These are phyloP conservation scores for Pseudonitzschia delicatissima DNA, from an alignment of 108 stramenopile species.

Conservation along the genomic window DNA sequence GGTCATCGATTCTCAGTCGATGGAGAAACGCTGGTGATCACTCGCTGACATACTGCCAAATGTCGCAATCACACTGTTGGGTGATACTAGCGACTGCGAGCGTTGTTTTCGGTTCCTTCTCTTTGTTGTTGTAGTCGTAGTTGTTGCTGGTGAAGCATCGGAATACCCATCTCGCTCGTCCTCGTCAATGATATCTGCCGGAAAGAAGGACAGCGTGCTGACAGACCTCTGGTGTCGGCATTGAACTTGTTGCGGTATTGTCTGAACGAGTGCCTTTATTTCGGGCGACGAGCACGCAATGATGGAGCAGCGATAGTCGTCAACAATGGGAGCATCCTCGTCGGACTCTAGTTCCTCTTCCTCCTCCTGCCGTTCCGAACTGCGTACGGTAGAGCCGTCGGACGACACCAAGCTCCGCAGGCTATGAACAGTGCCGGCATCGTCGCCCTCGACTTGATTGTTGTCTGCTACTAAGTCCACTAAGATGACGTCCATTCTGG, in stretches of 20 bases:
- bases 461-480: not conserved
- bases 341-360: too few relatives aligned
- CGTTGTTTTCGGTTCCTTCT: too few relatives aligned
- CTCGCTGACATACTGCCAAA: too few relatives aligned
- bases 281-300: slow-evolving; percentile 29
- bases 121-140: not conserved
- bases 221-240: not conserved
- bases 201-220: not conserved
- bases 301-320: slow-evolving; percentile 2
- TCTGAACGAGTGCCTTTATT: slow-evolving; percentile 27
- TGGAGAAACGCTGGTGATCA: too few relatives aligned
- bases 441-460: not conserved
- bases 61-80: too few relatives aligned
- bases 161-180: not conserved
- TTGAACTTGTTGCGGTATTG: not conserved
- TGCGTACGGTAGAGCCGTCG: too few relatives aligned
- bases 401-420: slow-evolving; percentile 11
- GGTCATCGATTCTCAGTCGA: not conserved
- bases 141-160: not conserved
- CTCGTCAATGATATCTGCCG: too few relatives aligned
- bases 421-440: not conserved
- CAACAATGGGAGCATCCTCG: not conserved
- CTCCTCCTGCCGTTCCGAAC: too few relatives aligned
- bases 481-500: not conserved
- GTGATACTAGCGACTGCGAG: too few relatives aligned